Percentiles rank a stretch among this genome's conserved stretches.
phyloP scores from a whole-genome alignment of 2,329 filamentous ascomycete genomes.

The Trichophyton verrucosum region DNA sequence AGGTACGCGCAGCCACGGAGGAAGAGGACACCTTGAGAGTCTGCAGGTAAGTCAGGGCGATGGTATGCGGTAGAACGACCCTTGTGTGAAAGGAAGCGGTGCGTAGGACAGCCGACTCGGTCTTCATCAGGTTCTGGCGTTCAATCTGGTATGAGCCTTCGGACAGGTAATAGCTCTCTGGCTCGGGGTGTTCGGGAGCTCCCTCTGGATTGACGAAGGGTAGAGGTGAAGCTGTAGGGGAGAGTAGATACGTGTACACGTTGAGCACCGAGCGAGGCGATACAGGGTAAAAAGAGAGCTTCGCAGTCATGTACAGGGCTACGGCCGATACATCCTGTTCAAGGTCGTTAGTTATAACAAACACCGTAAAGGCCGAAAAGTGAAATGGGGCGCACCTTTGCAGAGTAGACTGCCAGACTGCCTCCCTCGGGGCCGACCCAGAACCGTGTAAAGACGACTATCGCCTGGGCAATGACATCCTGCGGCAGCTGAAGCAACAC shows the following conservation, averaged over 20 bases:
- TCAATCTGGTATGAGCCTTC: slow-evolving; percentile 59
- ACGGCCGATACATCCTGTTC: slow-evolving; percentile 67
- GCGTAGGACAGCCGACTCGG: slow-evolving; percentile 65
- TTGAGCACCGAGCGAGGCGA: slow-evolving; percentile 71
- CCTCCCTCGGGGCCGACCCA: slow-evolving; percentile 48
- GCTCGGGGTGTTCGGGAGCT: slow-evolving; percentile 26
- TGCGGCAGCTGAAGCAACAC: slow-evolving; percentile 74
- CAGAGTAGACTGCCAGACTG: slow-evolving; percentile 32
- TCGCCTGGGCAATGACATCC: slow-evolving; percentile 72
- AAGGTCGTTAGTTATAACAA: neutral
- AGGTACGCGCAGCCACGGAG: slow-evolving; percentile 49
- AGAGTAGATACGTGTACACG: slow-evolving; percentile 70
- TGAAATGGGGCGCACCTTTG: slow-evolving; percentile 16
- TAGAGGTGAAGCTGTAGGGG: slow-evolving; percentile 44
- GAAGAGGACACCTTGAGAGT: slow-evolving; percentile 58
- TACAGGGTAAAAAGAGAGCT: slow-evolving; percentile 64
- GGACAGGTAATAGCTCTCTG: slow-evolving; percentile 54
- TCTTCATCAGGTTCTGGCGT: slow-evolving; percentile 52
- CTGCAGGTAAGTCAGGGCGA: slow-evolving; percentile 87
- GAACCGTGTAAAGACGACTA: slow-evolving; percentile 69
- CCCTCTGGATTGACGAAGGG: slow-evolving; percentile 28
- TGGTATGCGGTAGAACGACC: slow-evolving; percentile 70
- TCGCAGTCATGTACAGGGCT: slow-evolving; percentile 66
- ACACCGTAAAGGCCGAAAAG: too few relatives aligned
- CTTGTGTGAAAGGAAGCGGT: slow-evolving; percentile 71